Evolutionary conservation across 495 filamentous ascomycete species (phyloP).

Genomic region (Xylaria acuta): DNA sequence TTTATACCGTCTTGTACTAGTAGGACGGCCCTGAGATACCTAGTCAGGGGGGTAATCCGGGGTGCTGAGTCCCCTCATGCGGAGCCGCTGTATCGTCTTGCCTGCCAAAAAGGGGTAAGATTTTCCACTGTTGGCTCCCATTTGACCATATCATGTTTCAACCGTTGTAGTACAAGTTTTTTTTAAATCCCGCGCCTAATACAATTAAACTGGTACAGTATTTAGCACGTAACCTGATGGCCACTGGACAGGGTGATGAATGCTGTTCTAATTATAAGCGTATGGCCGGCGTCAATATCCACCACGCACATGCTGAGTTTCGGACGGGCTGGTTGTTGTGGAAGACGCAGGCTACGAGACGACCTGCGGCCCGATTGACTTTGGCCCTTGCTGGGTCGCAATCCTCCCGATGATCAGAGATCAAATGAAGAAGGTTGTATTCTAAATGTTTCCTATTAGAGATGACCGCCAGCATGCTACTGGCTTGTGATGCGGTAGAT

Average conservation of each 20-base stretch:
- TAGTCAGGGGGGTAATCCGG: background rate
- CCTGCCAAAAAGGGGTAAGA: slow-evolving; percentile 20
- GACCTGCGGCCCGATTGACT: slow-evolving; percentile 12
- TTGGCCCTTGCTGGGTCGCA: background rate
- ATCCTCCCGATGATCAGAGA: slow-evolving; percentile 8
- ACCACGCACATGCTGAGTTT: background rate
- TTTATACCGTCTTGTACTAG: slow-evolving; percentile 1
- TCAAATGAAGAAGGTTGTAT: slow-evolving; percentile 36
- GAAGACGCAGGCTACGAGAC: background rate
- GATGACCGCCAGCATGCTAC: slow-evolving; percentile 32
- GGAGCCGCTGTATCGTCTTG: slow-evolving; percentile 3
- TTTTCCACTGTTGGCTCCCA: background rate
- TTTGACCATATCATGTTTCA: slow-evolving; percentile 3
- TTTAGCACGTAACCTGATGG: background rate
- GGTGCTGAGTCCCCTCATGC: slow-evolving; percentile 10
- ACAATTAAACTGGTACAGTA: background rate
- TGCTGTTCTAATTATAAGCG: background rate
- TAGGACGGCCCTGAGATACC: background rate
- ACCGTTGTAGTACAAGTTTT: background rate
- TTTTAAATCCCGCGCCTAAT: background rate
- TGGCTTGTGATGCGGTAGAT: slow-evolving; percentile 29
- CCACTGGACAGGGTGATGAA: background rate
- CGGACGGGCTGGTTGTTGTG: background rate
- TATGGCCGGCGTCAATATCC: background rate
- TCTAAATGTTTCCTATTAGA: slow-evolving; percentile 21